Base-by-base conservation (phyloP, 2,329 filamentous ascomycete species). In the Pseudogymnoascus sp. region DNA sequence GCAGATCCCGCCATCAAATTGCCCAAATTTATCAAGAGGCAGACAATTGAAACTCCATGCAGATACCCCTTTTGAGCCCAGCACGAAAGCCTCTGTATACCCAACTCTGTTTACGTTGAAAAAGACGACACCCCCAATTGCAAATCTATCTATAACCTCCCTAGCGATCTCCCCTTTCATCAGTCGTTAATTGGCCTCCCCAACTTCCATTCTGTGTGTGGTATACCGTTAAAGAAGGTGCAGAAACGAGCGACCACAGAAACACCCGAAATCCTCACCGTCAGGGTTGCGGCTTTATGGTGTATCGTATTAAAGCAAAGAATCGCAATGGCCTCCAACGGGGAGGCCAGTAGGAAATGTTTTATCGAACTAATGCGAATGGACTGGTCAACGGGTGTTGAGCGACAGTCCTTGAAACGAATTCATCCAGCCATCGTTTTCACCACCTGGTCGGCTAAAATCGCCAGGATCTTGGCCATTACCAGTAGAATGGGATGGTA, bases 331-430 rank as follows among this genome's bases (percentile, higher is more conserved):
- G 28, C 47, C 47, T 54, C 47, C 47, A 12, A 18, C n/a, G 28
- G 4, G 47, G 28, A 33, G 25, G 47, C 47, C 28, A 54, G 28
- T 33, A 33, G 47, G 47, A 54, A 33, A 54, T 54, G 28, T 33
- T 33, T 33, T 54, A 54, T 54, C 47, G 16, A 54, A 54, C 25
- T 33, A 54, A 54, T 28, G 28, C 47, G 47, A 54, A 54, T 50
- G 30, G 16, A 28, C 39, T 58, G 30, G 30, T 58, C 68, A 72
- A 35, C 69, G 70, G 59, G 64, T 68, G 69, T 88, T 88, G 65
- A 92, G 80, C 2, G 88, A 92, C 16, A 92, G 76, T 8, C 87
- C 83, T 71, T 91, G 87, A 71, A 90, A 90, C 5, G 80, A 74
- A 60, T 77, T 76, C 25, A 80, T 75, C 86, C 87, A 89, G 58